A percentile compares a stretch with the other conserved stretches of the same genome.
Evolutionary conservation across 768 basidiomycete species (phyloP).

Genomic region (Mycena vitilis): DNA sequence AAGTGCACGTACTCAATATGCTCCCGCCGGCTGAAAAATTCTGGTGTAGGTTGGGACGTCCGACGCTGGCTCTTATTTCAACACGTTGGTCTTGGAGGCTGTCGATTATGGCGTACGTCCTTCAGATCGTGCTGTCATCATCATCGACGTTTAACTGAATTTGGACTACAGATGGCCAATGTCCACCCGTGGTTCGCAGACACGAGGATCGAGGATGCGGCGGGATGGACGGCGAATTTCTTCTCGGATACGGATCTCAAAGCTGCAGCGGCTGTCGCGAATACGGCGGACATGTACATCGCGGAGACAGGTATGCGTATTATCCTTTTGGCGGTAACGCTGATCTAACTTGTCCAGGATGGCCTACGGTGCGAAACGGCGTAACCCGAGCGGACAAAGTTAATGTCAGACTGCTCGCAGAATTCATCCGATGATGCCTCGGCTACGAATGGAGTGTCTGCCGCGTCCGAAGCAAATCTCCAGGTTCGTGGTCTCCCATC

Average conservation of each 20-base stretch:
- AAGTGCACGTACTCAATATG: slow-evolving; percentile 54
- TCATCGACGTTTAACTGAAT: too few relatives aligned
- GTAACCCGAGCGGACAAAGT: neutral
- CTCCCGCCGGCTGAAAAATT: neutral
- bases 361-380: slow-evolving; percentile 72
- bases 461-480: slow-evolving; percentile 69
- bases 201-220: slow-evolving; percentile 71
- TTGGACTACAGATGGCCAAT: slow-evolving; percentile 75
- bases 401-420: slow-evolving; percentile 44
- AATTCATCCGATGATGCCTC: slow-evolving; percentile 68
- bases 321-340: neutral
- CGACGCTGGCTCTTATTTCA: slow-evolving; percentile 93
- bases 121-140: too few relatives aligned
- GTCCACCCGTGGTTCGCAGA: slow-evolving; percentile 97
- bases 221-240: slow-evolving; percentile 85
- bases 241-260: slow-evolving; percentile 76
- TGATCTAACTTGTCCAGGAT: slow-evolving; percentile 44
- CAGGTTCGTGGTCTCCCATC: slow-evolving; percentile 52
- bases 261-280: slow-evolving; percentile 66
- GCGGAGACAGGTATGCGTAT: slow-evolving; percentile 82
- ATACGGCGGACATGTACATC: slow-evolving; percentile 86
- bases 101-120: slow-evolving; percentile 74
- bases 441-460: slow-evolving; percentile 74
- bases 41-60: slow-evolving; percentile 27
- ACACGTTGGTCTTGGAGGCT: slow-evolving; percentile 68